Base-by-base conservation (phyloP, 208 protist species). In the Crithidia expoeki region DNA sequence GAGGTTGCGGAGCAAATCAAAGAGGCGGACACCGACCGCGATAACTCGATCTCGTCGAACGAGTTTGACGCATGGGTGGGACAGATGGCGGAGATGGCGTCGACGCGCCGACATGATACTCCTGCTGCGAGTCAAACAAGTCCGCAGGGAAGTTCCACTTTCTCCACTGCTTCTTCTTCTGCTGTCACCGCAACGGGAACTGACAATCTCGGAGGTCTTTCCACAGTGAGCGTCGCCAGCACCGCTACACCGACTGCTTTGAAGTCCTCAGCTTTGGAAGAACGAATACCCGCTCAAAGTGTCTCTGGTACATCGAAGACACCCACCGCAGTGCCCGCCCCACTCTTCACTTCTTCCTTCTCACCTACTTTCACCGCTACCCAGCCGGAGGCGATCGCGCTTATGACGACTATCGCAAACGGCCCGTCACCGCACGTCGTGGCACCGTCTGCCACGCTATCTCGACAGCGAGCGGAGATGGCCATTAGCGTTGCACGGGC, bases 61-160 rank as follows among this genome's bases (percentile, higher is more conserved):
- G 85, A 96, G 56, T 94, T 90, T 46, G 77, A 94, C 38, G 74
- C 67, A 42, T 96, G 92, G 92, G 80, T 83, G 30, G 56, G 74
- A 23, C 62, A 57, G 23, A 76, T 76, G 56, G 72, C 72, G 3
- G 47, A 38, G 19, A 27, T 59, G 27, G 69, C 62, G 28, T 72
- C 74, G 34, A 62, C 61, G 25, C 58, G 77, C 56, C 52, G 79
- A 46, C 68, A 78, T 47, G 36, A 63, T 49, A 46, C 28, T 19
- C 40, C 25, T 38, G 6, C 28, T 4, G 27, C 17, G 44, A 4
- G n/a, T 7, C 2, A n/a, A 34, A 2, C 38, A 16, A 28, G 19
- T 19, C 38, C 7, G 38, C 38, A 44, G 10, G 23, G 11, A 25
- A 17, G 23, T 10, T 32, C 23, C 19, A 10, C 50, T 55, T 6